Evolutionary conservation across 2,329 filamentous ascomycete genomes (phyloP).

Genomic region (Aspergillus sojae): DNA sequence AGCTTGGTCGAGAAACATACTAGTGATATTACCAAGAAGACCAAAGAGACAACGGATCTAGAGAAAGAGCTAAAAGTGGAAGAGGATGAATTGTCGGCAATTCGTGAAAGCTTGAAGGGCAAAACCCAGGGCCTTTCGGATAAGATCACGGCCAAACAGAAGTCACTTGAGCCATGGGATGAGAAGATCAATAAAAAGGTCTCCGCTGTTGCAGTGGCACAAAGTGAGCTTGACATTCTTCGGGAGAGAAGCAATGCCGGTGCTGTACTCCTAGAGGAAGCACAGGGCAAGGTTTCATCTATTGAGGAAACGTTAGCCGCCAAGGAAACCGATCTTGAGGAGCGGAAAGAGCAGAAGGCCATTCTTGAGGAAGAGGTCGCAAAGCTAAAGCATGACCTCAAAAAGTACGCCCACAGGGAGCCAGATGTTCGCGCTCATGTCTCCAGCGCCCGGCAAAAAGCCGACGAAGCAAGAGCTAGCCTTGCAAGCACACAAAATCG

Average conservation of each 20-base stretch:
- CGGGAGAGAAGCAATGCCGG: conserved; percentile 87
- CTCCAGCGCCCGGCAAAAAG: conserved; percentile 88
- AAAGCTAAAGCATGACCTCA: conserved; percentile 71
- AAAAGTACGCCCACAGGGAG: conserved; percentile 74
- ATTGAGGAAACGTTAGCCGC: conserved; percentile 71
- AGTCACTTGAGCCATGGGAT: conserved; percentile 92
- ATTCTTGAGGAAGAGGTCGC: conserved; percentile 74
- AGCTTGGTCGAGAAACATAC: conserved; percentile 76
- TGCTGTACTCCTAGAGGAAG: conserved; percentile 79
- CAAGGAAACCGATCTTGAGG: conserved; percentile 75
- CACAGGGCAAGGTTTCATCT: conserved; percentile 73
- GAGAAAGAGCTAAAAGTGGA: conserved; percentile 77
- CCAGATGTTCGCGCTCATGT: conserved; percentile 81
- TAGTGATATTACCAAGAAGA: conserved; percentile 75
- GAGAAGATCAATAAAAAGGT: conserved; percentile 97
- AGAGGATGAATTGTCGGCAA: conserved; percentile 78
- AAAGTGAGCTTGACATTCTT: conserved; percentile 91
- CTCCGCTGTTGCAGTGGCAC: conserved; percentile 88
- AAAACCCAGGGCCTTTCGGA: conserved; percentile 96
- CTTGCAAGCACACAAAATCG: conserved; percentile 88
- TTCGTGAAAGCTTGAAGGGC: conserved; percentile 85
- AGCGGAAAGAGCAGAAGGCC: conserved; percentile 72
- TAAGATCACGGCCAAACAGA: conserved; percentile 88
- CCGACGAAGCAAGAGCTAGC: conserved; percentile 90
- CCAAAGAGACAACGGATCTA: conserved; percentile 72